Conservation (phyloP, 768 basidiomycete species). For the Kwoniella bestiolae region DNA sequence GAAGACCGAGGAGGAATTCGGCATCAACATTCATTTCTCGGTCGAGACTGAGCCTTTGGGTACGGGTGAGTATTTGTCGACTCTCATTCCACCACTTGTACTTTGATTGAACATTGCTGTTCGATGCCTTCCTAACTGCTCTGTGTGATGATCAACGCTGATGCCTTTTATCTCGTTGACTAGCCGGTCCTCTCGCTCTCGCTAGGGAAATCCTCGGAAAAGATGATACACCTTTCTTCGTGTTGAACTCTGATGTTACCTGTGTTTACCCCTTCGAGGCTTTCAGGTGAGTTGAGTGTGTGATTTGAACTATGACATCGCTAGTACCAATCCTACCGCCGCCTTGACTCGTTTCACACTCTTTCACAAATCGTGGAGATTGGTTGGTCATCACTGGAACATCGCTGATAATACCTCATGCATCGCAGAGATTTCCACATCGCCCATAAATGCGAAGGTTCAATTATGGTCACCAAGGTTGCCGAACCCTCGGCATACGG, state of each 20-base stretch:
- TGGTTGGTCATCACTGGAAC: too few species aligned
- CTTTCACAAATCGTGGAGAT: too few species aligned
- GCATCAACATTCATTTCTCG: slow-evolving; percentile 61
- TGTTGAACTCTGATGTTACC: slow-evolving; percentile 62
- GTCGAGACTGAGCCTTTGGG: slow-evolving; percentile 62
- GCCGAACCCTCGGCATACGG: slow-evolving; percentile 62
- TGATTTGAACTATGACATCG: too few species aligned
- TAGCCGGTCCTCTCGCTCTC: slow-evolving; percentile 61
- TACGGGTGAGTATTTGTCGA: slow-evolving; percentile 59
- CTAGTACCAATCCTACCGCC: too few species aligned
- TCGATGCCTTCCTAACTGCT: background rate
- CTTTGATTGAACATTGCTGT: background rate
- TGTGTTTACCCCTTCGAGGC: slow-evolving; percentile 62
- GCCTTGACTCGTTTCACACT: background rate
- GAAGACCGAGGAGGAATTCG: slow-evolving; percentile 61
- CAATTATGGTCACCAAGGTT: slow-evolving; percentile 62
- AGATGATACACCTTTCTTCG: slow-evolving; percentile 63
- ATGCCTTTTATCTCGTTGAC: background rate
- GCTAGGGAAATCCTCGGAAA: slow-evolving; percentile 61
- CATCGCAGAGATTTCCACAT: slow-evolving; percentile 59
- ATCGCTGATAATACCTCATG: too few species aligned
- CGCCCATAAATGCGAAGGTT: slow-evolving; percentile 61
- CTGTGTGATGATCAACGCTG: background rate
- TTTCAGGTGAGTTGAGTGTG: slow-evolving; percentile 57
- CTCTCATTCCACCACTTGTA: background rate